These are phyloP conservation scores for Hypsizygus marmoreus DNA, from an alignment of 768 basidiomycete species.

Conservation along the genomic window DNA sequence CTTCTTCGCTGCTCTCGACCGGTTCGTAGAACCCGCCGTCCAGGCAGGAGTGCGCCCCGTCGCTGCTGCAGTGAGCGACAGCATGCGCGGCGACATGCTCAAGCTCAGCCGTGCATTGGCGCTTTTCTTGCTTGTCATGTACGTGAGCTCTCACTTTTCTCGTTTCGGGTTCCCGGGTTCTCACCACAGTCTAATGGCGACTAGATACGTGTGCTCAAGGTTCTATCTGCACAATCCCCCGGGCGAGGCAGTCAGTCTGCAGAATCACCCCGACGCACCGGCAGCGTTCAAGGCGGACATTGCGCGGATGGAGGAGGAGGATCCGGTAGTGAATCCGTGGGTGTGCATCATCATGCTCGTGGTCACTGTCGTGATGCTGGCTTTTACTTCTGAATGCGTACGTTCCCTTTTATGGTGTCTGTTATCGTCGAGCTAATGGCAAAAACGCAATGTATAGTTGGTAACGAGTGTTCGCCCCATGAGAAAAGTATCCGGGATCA, in stretches of 20 bases:
- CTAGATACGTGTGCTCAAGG: conserved; percentile 64
- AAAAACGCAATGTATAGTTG: conserved; percentile 38
- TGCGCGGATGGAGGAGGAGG: conserved; percentile 33
- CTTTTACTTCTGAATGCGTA: conserved; percentile 70
- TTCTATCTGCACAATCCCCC: conserved; percentile 73
- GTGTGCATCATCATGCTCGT: conserved; percentile 55
- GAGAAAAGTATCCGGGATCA: conserved; percentile 40
- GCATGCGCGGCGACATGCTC: conserved; percentile 48
- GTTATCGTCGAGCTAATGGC: background rate
- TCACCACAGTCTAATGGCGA: background rate
- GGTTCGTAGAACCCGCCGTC: conserved; percentile 22
- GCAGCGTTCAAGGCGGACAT: conserved; percentile 43
- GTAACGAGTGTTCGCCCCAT: conserved; percentile 65
- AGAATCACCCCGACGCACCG: conserved; percentile 46
- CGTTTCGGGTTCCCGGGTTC: background rate
- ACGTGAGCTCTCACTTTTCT: conserved; percentile 20
- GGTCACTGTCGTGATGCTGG: conserved; percentile 59
- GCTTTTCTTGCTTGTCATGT: conserved; percentile 62
- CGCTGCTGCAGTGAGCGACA: conserved; percentile 39
- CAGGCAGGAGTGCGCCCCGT: conserved; percentile 13
- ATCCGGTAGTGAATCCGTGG: conserved; percentile 64
- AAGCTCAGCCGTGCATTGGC: conserved; percentile 66
- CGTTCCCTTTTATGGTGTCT: conserved; percentile 19
- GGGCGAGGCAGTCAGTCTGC: conserved; percentile 49
- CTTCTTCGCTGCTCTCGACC: conserved; percentile 61